Conservation (phyloP, 2,329 filamentous ascomycete genomes). For the Pseudogymnoascus sp. region DNA sequence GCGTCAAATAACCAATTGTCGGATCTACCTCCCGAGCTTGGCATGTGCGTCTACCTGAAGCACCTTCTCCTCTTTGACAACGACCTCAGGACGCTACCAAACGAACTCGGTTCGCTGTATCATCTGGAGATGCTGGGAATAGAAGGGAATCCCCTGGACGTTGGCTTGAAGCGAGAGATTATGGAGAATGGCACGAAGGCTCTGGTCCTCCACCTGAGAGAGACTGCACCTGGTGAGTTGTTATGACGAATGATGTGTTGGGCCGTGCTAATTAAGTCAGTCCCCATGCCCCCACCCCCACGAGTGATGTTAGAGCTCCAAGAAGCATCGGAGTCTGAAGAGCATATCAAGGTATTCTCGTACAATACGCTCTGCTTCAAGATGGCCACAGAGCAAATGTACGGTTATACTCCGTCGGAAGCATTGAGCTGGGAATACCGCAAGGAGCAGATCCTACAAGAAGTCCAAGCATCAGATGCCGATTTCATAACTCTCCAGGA, state of each 20-base stretch:
- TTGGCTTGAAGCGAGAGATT: conserved; percentile 70
- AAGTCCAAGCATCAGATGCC: conserved; percentile 70
- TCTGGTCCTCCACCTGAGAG: conserved; percentile 74
- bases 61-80: conserved; percentile 87
- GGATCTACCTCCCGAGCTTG: conserved; percentile 80
- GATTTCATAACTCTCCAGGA: conserved; percentile 94
- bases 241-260: not conserved
- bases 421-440: conserved; percentile 85
- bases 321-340: conserved; percentile 47
- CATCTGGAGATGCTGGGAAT: conserved; percentile 84
- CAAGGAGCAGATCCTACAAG: conserved; percentile 72
- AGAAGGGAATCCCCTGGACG: conserved; percentile 81
- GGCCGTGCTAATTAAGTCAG: conserved; percentile 39
- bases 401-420: conserved; percentile 81
- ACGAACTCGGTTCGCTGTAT: conserved; percentile 82
- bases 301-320: conserved; percentile 75
- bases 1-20: conserved; percentile 81
- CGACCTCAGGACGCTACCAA: conserved; percentile 72
- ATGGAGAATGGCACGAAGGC: conserved; percentile 82
- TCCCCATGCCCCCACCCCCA: conserved; percentile 67
- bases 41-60: conserved; percentile 92
- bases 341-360: conserved; percentile 78
- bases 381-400: conserved; percentile 76
- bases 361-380: conserved; percentile 97
- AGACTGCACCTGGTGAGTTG: conserved; percentile 73